These are phyloP conservation scores for Zea luxurians DNA, from an alignment of 176 grass and related monocot species.

Conservation along the genomic window DNA sequence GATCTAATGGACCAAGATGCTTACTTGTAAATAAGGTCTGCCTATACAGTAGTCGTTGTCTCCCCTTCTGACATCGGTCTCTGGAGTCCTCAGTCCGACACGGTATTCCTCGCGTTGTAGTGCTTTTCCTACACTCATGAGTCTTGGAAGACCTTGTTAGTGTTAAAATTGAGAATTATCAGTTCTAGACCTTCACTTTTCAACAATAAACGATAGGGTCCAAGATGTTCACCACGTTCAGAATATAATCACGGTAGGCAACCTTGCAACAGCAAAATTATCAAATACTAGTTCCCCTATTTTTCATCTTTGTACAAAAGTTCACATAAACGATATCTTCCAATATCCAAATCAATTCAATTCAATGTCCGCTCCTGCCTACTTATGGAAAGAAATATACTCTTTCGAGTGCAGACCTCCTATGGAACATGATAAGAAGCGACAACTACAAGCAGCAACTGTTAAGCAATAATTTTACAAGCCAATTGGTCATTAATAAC, in stretches of 20 bases:
- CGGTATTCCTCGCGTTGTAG: too few species aligned
- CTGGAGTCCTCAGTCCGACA: too few species aligned
- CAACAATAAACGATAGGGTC: too few species aligned
- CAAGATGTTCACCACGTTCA: constrained; percentile 26
- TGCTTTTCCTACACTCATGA: too few species aligned
- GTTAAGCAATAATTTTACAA: constrained; percentile 41
- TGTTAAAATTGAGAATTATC: too few species aligned
- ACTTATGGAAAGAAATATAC: constrained; percentile 8
- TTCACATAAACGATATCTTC: neutral
- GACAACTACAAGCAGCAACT: constrained; percentile 42
- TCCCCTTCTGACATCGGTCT: too few species aligned
- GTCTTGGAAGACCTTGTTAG: too few species aligned
- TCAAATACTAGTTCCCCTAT: neutral
- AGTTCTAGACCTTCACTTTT: too few species aligned
- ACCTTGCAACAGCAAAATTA: neutral
- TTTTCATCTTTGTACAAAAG: constrained; percentile 2
- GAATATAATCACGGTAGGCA: neutral
- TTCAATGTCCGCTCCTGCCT: neutral
- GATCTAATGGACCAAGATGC: too few species aligned
- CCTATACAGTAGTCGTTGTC: too few species aligned
- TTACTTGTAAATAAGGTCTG: too few species aligned
- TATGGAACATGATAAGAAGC: constrained; percentile 7
- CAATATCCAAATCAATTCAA: neutral
- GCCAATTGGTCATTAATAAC: neutral
- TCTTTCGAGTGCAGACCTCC: neutral